phyloP scores from a whole-genome alignment of 306 rosid species.

The Lithocarpus polystachyus region DNA sequence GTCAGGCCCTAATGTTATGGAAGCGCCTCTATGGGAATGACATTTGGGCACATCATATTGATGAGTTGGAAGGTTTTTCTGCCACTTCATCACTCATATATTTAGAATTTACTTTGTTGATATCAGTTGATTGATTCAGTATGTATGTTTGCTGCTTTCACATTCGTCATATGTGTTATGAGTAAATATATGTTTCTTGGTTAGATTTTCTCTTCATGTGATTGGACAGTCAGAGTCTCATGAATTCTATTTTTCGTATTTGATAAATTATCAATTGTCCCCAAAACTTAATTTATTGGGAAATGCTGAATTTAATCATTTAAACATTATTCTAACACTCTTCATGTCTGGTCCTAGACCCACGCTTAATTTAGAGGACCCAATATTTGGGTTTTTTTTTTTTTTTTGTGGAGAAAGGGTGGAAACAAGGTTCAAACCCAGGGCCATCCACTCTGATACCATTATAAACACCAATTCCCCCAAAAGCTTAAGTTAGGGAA shows the following conservation, averaged over 20 bases:
- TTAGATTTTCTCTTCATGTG: not conserved
- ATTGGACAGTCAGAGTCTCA: not conserved
- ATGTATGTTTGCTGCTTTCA: not conserved
- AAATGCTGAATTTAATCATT: too few species aligned
- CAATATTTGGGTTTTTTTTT: too few species aligned
- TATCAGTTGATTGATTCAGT: not conserved
- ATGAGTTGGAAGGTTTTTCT: conserved; percentile 75
- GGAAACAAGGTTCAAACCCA: too few species aligned
- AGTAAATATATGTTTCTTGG: not conserved
- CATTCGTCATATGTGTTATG: not conserved
- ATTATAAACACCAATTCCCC: too few species aligned
- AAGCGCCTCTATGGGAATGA: conserved; percentile 77
- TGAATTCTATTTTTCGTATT: not conserved
- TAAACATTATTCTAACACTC: too few species aligned
- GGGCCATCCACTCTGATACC: too few species aligned
- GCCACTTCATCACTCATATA: not conserved
- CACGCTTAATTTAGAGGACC: too few species aligned
- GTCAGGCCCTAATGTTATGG: conserved; percentile 94
- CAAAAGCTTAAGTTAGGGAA: too few species aligned
- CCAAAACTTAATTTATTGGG: too few species aligned
- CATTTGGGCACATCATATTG: conserved; percentile 68
- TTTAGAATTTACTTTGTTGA: not conserved
- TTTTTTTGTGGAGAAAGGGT: too few species aligned
- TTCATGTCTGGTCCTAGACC: too few species aligned
- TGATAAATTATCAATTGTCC: too few species aligned